phyloP scores from a whole-genome alignment of 1,284 basidiomycete genomes.

The Taiwanofungus camphoratus region DNA sequence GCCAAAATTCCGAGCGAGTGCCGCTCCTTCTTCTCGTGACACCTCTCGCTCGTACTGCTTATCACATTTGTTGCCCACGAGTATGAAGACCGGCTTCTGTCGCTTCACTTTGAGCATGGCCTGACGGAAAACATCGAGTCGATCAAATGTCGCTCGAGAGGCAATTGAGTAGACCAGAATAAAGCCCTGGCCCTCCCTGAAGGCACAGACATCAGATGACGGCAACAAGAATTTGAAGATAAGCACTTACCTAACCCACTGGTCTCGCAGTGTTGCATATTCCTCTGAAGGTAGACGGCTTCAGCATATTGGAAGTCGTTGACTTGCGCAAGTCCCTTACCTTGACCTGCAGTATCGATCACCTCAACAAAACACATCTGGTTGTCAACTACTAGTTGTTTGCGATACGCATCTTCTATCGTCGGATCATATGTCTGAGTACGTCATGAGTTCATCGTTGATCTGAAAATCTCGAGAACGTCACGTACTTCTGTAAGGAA shows the following conservation, averaged over 20 bases:
- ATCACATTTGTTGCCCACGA: slow-evolving; percentile 92
- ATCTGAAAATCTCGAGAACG: not conserved
- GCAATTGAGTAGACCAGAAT: slow-evolving; percentile 98
- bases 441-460: slow-evolving; percentile 3
- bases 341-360: slow-evolving; percentile 92
- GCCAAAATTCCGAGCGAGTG: slow-evolving; percentile 81
- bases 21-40: slow-evolving; percentile 81
- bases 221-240: not conserved
- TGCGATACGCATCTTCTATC: slow-evolving; percentile 93
- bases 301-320: too few relatives aligned
- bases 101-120: slow-evolving; percentile 93
- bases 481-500: slow-evolving; percentile 18
- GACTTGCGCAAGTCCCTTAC: too few relatives aligned
- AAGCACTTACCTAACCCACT: slow-evolving; percentile 86
- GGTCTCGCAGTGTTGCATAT: slow-evolving; percentile 95
- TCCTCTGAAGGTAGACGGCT: too few relatives aligned
- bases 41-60: slow-evolving; percentile 84
- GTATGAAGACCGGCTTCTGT: slow-evolving; percentile 79
- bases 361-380: slow-evolving; percentile 91
- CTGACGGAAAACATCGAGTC: slow-evolving; percentile 91
- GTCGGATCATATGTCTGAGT: slow-evolving; percentile 84
- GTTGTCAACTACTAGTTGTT: slow-evolving; percentile 88
- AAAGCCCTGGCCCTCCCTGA: slow-evolving; percentile 96
- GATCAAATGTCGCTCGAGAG: slow-evolving; percentile 90
- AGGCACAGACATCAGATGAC: slow-evolving; percentile 9